These are phyloP conservation scores for Saksenaea vasiformis DNA, from an alignment of 371 early-diverging fungal species.

Conservation along the genomic window DNA sequence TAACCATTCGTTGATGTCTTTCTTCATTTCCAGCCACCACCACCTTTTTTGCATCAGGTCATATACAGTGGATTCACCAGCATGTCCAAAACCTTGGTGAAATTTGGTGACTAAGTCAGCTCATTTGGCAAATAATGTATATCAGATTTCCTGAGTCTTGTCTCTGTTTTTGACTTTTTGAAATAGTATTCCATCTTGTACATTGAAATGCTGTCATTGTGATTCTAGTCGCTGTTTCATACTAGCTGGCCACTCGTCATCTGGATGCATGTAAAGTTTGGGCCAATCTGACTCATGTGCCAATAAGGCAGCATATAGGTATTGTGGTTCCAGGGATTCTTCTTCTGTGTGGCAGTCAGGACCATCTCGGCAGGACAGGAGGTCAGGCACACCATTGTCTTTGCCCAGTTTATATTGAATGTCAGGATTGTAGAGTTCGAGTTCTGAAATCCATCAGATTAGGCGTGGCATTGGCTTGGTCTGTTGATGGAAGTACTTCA, in stretches of 20 bases:
- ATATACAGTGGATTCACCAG: slow-evolving; percentile 16
- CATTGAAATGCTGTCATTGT: neutral
- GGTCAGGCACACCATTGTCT: slow-evolving; percentile 21
- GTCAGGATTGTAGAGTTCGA: slow-evolving; percentile 30
- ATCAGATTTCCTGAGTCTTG: slow-evolving; percentile 1
- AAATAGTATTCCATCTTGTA: no score
- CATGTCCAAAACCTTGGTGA: neutral
- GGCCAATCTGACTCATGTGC: slow-evolving; percentile 24
- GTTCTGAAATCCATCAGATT: slow-evolving; percentile 27
- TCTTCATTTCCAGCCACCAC: slow-evolving; percentile 18
- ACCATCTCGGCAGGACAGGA: slow-evolving; percentile 12
- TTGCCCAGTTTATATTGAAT: no score
- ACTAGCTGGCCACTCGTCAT: slow-evolving; percentile 9
- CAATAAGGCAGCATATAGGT: slow-evolving; percentile 13
- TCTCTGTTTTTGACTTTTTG: neutral
- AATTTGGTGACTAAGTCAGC: slow-evolving; percentile 7
- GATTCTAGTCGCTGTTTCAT: neutral
- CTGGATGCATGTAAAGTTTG: slow-evolving; percentile 7
- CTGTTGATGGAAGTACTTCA: no score
- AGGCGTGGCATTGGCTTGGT: slow-evolving; percentile 21
- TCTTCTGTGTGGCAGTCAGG: neutral
- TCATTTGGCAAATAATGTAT: neutral
- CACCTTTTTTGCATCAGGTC: slow-evolving; percentile 5
- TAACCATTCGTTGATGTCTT: slow-evolving; percentile 16
- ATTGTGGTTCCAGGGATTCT: slow-evolving; percentile 16